Conservation (phyloP, 257 asterid species). For the Avicennia marina region DNA sequence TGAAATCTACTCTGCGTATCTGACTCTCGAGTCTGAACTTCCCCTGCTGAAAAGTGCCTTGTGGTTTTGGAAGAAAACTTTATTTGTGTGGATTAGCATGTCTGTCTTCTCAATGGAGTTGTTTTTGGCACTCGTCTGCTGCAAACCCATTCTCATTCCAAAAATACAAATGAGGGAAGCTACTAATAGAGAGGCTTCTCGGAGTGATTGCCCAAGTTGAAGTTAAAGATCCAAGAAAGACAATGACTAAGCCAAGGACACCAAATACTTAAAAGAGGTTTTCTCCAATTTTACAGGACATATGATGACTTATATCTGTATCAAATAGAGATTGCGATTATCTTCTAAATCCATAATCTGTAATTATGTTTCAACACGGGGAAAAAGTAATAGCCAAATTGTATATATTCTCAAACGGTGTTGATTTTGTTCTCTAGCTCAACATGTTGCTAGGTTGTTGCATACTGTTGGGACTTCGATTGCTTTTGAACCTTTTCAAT, state of each 20-base stretch:
- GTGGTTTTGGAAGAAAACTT: conserved; percentile 64
- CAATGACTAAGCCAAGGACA: not conserved
- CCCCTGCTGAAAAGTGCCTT: conserved; percentile 40
- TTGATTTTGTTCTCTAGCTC: not conserved
- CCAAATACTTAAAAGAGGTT: not conserved
- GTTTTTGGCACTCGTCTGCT: conserved; percentile 47
- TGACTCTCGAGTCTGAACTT: conserved; percentile 53
- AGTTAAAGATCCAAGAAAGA: conserved; percentile 11
- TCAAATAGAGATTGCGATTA: not conserved
- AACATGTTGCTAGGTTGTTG: no score
- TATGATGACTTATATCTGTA: conserved; percentile 6
- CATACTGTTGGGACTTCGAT: no score
- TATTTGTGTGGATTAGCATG: conserved; percentile 69
- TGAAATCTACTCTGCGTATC: conserved; percentile 54
- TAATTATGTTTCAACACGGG: not conserved
- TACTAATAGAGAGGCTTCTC: conserved; percentile 20
- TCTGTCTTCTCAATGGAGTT: conserved; percentile 47
- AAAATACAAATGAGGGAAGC: conserved; percentile 37
- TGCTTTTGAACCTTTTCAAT: no score
- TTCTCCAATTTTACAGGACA: not conserved
- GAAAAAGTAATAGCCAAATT: not conserved
- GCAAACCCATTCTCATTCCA: conserved; percentile 56
- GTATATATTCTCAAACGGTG: not conserved
- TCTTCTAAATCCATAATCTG: not conserved
- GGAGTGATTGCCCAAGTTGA: conserved; percentile 11